phyloP scores from a whole-genome alignment of 805 yeast genomes.

The Cyberlindnera subsufficiens region DNA sequence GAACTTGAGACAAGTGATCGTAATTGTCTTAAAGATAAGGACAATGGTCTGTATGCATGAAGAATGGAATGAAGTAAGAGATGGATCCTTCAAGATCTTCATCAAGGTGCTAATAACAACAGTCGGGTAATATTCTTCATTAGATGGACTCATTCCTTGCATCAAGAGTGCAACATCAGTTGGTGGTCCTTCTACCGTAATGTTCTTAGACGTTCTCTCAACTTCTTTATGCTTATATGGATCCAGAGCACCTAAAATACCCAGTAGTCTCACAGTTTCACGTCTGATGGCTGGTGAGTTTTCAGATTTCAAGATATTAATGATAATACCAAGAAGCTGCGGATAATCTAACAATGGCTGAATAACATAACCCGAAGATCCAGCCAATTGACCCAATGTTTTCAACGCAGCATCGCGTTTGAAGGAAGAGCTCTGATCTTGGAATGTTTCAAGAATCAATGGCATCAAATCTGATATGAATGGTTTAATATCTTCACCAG shows the following conservation, averaged over 20 bases:
- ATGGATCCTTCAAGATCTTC: slow-evolving; percentile 79
- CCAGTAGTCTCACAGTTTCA: slow-evolving; percentile 84
- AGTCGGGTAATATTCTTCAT: slow-evolving; percentile 91
- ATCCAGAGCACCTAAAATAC: slow-evolving; percentile 93
- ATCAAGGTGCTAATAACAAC: slow-evolving; percentile 84
- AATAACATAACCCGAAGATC: slow-evolving; percentile 91
- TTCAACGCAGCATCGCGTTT: slow-evolving; percentile 87
- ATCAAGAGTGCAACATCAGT: slow-evolving; percentile 84
- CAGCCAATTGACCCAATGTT: slow-evolving; percentile 82
- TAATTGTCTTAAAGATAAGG: slow-evolving; percentile 84
- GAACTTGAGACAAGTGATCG: slow-evolving; percentile 85
- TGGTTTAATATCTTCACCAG: slow-evolving; percentile 76
- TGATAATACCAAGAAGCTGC: slow-evolving; percentile 73
- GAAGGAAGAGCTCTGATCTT: slow-evolving; percentile 84
- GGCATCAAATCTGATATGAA: slow-evolving; percentile 82
- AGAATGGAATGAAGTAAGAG: slow-evolving; percentile 81
- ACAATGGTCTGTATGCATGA: slow-evolving; percentile 92
- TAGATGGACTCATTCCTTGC: slow-evolving; percentile 91
- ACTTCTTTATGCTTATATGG: slow-evolving; percentile 94
- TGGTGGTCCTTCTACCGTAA: slow-evolving; percentile 71
- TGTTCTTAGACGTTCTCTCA: slow-evolving; percentile 57
- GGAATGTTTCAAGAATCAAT: slow-evolving; percentile 75
- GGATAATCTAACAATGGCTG: slow-evolving; percentile 92
- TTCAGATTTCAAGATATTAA: slow-evolving; percentile 78
- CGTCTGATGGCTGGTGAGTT: slow-evolving; percentile 67